Percentiles rank a stretch among this genome's conserved stretches.
phyloP scores from a whole-genome alignment of 1,284 basidiomycete genomes.

The Leccinum insolens region DNA sequence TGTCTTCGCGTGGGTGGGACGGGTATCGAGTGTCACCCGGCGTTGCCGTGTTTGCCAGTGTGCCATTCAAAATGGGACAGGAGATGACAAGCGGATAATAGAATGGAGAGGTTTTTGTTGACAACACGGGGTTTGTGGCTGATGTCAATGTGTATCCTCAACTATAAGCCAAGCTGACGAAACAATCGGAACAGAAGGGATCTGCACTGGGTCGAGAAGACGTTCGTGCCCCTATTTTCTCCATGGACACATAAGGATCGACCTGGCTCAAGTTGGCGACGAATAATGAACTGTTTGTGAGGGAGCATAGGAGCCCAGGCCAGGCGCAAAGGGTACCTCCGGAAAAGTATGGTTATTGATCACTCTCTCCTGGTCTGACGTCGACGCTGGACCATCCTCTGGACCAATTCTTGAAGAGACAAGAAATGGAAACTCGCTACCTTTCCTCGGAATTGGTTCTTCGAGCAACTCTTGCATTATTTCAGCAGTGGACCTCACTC shows the following conservation, averaged over 20 bases:
- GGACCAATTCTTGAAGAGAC: neutral
- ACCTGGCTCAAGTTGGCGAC: too few species aligned
- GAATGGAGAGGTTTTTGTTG: slow-evolving; percentile 16
- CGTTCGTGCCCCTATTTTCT: too few species aligned
- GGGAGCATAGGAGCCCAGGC: too few species aligned
- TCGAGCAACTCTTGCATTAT: neutral
- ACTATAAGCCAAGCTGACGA: too few species aligned
- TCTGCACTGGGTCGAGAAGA: too few species aligned
- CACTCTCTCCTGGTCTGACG: neutral
- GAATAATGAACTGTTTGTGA: too few species aligned
- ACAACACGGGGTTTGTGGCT: slow-evolving; percentile 15
- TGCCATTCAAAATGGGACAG: slow-evolving; percentile 13
- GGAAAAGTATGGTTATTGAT: too few species aligned
- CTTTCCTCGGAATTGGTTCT: neutral
- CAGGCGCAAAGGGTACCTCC: too few species aligned
- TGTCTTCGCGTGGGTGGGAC: too few species aligned
- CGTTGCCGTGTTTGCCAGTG: slow-evolving; percentile 10
- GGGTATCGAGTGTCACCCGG: neutral
- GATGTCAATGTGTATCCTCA: neutral
- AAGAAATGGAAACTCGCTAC: neutral
- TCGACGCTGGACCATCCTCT: neutral
- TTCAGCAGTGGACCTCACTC: neutral
- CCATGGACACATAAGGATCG: too few species aligned
- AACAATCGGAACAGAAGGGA: too few species aligned
- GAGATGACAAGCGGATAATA: too few species aligned